phyloP scores from a whole-genome alignment of 176 grass and related monocot species.

The Tuctoria greenei region DNA sequence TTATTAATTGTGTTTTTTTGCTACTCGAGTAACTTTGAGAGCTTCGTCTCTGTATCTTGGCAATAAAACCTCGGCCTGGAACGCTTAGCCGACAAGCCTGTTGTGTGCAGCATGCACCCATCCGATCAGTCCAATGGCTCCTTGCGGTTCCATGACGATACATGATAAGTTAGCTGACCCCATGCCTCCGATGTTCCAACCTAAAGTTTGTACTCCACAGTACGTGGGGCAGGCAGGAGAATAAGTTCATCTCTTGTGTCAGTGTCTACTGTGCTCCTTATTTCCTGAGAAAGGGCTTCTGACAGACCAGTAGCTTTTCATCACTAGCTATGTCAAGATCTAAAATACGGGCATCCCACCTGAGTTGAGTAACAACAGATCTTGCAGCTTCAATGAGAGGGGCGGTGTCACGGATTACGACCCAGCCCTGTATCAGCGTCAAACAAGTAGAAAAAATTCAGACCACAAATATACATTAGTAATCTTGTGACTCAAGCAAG shows the following conservation, averaged over 20 bases:
- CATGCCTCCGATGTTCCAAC: conserved; percentile 17
- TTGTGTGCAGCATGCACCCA: conserved; percentile 45
- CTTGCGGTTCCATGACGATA: conserved; percentile 62
- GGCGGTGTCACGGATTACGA: conserved; percentile 71
- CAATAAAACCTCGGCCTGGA: conserved; percentile 50
- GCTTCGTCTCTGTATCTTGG: conserved; percentile 36
- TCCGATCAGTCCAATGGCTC: conserved; percentile 46
- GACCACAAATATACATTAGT: not conserved
- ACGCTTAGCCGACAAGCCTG: conserved; percentile 49
- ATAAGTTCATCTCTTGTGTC: conserved; percentile 49
- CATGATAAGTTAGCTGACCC: conserved; percentile 49
- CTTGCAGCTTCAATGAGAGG: conserved; percentile 78
- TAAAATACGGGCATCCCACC: conserved; percentile 82
- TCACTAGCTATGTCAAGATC: conserved; percentile 87
- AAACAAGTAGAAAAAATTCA: conserved; percentile 30
- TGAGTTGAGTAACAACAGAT: conserved; percentile 72
- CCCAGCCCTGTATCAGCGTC: conserved; percentile 73
- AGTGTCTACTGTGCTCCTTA: conserved; percentile 41
- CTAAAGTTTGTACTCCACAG: conserved; percentile 30
- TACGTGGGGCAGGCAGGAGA: conserved; percentile 32
- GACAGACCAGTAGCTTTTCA: conserved; percentile 92
- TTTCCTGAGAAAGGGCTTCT: conserved; percentile 88
- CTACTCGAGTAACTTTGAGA: conserved; percentile 36
- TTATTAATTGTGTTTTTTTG: conserved; percentile 45
- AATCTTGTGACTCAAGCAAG: not conserved